Percentiles rank a stretch among this genome's conserved stretches.
Evolutionary conservation across 2,329 filamentous ascomycete genomes (phyloP).

Genomic region (Pyricularia grisea): DNA sequence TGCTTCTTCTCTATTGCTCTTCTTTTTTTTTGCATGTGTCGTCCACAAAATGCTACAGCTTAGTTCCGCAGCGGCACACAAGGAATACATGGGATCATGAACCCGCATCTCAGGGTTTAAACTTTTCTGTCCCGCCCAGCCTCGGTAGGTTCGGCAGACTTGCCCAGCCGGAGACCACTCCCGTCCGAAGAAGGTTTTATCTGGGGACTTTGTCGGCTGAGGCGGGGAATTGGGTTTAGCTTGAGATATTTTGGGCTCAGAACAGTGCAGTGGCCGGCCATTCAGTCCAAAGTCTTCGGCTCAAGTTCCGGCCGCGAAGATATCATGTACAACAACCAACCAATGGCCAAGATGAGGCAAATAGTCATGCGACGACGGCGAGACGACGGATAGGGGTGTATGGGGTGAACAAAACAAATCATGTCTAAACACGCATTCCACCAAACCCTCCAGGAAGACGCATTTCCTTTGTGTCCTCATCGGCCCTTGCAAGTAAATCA

Average conservation of each 20-base stretch:
- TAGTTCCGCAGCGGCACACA: background rate
- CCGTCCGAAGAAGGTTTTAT: background rate
- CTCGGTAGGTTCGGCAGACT: background rate
- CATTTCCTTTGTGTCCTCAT: background rate
- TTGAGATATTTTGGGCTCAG: background rate
- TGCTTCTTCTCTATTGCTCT: background rate
- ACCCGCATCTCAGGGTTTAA: background rate
- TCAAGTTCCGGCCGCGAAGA: background rate
- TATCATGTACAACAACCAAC: no score
- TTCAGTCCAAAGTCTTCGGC: background rate
- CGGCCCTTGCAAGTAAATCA: conserved; percentile 22
- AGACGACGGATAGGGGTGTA: background rate
- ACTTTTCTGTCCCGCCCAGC: background rate
- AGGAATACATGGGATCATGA: background rate
- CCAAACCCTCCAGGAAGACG: background rate
- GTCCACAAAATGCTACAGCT: background rate
- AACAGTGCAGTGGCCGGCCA: background rate
- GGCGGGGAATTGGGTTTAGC: background rate
- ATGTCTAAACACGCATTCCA: background rate
- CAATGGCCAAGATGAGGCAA: background rate
- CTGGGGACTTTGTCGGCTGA: background rate
- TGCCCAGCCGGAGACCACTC: background rate
- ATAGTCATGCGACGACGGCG: background rate
- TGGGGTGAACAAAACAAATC: background rate
- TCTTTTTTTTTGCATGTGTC: background rate